phyloP scores from a whole-genome alignment of 2,329 filamentous ascomycete species.

The Acrocalymma vagum region DNA sequence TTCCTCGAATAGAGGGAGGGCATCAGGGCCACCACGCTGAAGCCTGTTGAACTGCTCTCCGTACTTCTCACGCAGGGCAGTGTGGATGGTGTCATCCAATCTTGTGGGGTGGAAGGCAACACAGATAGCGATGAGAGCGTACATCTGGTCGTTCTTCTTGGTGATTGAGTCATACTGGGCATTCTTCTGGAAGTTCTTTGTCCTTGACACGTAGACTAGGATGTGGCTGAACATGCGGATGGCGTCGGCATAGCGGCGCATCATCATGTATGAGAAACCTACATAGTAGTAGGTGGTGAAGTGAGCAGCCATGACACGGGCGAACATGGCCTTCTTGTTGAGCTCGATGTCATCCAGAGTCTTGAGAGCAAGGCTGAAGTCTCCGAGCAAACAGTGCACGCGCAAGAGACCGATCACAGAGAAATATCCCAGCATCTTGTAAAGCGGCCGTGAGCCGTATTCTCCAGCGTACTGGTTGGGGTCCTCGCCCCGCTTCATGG shows the following conservation, averaged over 20 bases:
- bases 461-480: conserved; percentile 87
- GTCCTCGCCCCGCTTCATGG: conserved; percentile 94
- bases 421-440: conserved; percentile 99
- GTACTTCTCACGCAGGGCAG: conserved; percentile 97
- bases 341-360: conserved; percentile 99
- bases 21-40: conserved; percentile 94
- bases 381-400: conserved; percentile 94
- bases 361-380: conserved; percentile 98
- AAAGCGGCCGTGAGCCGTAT: conserved; percentile 92
- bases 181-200: conserved; percentile 99
- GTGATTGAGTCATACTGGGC: conserved; percentile 97
- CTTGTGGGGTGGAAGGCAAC: conserved; percentile 97
- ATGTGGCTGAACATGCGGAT: conserved; percentile 99
- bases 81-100: conserved; percentile 99
- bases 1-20: conserved; percentile 96
- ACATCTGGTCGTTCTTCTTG: conserved; percentile 99
- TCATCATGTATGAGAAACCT: conserved; percentile 99
- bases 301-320: conserved; percentile 98
- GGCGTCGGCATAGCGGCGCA: conserved; percentile 98
- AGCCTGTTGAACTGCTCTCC: conserved; percentile 97
- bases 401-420: conserved; percentile 97
- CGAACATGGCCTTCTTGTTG: conserved; percentile 99
- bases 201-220: conserved; percentile 96
- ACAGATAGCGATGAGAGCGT: conserved; percentile 97
- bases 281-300: conserved; percentile 99